Evolutionary conservation across 805 yeast genomes (phyloP), one percentile per base, ranked within the genome.

Genomic region (Phaffomyces thermotolerans): DNA sequence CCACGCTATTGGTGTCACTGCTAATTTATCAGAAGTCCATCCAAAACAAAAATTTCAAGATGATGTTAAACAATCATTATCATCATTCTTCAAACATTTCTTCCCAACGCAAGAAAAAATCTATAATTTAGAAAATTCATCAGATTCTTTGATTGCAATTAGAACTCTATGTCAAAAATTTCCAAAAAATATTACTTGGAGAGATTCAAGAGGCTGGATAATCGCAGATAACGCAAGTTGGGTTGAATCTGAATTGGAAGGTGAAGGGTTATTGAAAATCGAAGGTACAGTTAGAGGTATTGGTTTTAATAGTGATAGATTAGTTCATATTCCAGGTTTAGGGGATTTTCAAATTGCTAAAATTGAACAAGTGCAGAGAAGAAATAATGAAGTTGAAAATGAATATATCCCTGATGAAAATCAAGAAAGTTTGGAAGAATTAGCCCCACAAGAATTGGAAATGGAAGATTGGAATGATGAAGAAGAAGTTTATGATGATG

Each of bases 161-260:
- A 77, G 99, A 61, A 69, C 72, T 4, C 56, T 93, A 23, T 84
- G 96, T 58, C 97, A 91, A 57, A 85, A 81, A 64, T 77, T 81
- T 54, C 99, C 99, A 24, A 81, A 80, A 57, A 78, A 86, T 1
- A 71, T 95, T 38, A 77, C 76, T 22, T 93, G 99, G 98, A 81
- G 98, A 66, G 97, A 91, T 54, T 66, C 80, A n/a, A 73, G 99
- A 58, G 91, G 96, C 8, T 93, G 89, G 66, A 42, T 93, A 42
- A 73, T 93, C 9, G 90, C 95, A 2, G 95, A 89, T 52, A 57
- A 64, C 4, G 70, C 84, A 1, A 52, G 60, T 20, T 75, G 75
- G 69, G 60, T 41, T 8, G 52, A 66, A 15, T 55, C 64, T 5
- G 45, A 51, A 10, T 54, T 39, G 3, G 18, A 31, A 6, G 63